phyloP scores from a whole-genome alignment of 441 rosid genomes.

The Hura crepitans region DNA sequence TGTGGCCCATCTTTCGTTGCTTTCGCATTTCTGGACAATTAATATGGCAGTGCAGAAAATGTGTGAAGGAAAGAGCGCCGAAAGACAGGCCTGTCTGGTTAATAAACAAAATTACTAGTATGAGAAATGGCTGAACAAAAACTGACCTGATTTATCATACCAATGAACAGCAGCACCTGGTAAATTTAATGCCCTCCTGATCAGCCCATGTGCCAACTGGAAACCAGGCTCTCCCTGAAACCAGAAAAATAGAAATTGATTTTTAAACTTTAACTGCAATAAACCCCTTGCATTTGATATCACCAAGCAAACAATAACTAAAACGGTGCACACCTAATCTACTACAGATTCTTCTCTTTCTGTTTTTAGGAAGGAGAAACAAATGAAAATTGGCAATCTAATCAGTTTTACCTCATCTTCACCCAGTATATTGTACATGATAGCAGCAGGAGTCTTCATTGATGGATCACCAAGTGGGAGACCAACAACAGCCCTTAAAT shows the following conservation, averaged over 20 bases:
- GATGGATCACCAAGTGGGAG: conserved; percentile 98
- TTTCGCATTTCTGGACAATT: conserved; percentile 69
- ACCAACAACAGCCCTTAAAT: conserved; percentile 83
- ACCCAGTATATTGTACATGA: conserved; percentile 85
- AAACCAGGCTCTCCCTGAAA: conserved; percentile 85
- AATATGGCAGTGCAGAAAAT: conserved; percentile 4
- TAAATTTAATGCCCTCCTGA: conserved; percentile 59
- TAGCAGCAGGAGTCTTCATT: conserved; percentile 86
- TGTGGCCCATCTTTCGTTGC: conserved; percentile 94
- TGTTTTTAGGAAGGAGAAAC: not conserved
- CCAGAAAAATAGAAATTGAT: conserved; percentile 12
- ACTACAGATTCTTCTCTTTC: not conserved
- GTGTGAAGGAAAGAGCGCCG: too few species aligned
- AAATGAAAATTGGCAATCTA: not conserved
- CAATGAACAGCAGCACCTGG: conserved; percentile 88
- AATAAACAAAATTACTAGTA: not conserved
- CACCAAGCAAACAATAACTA: not conserved
- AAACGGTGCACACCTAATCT: not conserved
- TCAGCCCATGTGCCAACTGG: conserved; percentile 53
- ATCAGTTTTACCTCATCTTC: conserved; percentile 66
- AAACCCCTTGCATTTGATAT: too few species aligned
- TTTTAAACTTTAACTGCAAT: conserved; percentile 2
- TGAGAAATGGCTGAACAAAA: conserved; percentile 13
- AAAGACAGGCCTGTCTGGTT: not conserved
- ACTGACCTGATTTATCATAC: conserved; percentile 94